Percentiles rank a stretch among this genome's conserved stretches.
These are phyloP conservation scores for Leccinum rimulosum DNA, from an alignment of 768 basidiomycete genomes.

Conservation along the genomic window DNA sequence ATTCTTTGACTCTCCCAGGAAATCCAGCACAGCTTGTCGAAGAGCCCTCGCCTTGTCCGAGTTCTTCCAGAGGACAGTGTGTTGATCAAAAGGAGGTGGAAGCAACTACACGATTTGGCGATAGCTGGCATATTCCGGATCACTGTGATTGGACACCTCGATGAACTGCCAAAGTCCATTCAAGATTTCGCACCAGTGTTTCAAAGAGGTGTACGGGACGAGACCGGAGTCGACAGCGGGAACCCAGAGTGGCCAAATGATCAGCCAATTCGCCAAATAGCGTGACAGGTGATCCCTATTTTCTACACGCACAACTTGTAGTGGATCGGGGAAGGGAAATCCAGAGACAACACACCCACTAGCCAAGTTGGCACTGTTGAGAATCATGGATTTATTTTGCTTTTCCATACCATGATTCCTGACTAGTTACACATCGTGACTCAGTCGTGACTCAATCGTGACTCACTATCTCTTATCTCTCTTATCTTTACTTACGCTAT, in stretches of 20 bases:
- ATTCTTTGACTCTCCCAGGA: neutral
- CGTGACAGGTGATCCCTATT: neutral
- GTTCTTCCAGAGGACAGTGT: too few species aligned
- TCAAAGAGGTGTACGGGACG: neutral
- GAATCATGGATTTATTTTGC: too few species aligned
- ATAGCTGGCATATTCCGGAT: neutral
- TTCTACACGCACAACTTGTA: neutral
- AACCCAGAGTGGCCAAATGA: neutral
- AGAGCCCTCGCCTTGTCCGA: neutral
- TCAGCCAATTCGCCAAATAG: neutral
- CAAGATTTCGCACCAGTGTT: neutral
- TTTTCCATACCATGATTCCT: too few species aligned
- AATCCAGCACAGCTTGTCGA: neutral
- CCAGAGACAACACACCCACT: neutral
- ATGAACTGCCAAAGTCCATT: neutral
- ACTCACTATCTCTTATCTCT: too few species aligned
- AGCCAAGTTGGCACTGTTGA: too few species aligned
- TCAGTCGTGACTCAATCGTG: too few species aligned
- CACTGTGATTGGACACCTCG: neutral
- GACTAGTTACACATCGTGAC: too few species aligned
- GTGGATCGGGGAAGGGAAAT: neutral
- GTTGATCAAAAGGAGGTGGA: neutral
- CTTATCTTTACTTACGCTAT: too few species aligned
- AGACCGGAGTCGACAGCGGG: neutral
- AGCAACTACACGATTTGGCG: neutral